Conservation (phyloP, 2,329 filamentous ascomycete species). For the Tolypocladium tundrense region DNA sequence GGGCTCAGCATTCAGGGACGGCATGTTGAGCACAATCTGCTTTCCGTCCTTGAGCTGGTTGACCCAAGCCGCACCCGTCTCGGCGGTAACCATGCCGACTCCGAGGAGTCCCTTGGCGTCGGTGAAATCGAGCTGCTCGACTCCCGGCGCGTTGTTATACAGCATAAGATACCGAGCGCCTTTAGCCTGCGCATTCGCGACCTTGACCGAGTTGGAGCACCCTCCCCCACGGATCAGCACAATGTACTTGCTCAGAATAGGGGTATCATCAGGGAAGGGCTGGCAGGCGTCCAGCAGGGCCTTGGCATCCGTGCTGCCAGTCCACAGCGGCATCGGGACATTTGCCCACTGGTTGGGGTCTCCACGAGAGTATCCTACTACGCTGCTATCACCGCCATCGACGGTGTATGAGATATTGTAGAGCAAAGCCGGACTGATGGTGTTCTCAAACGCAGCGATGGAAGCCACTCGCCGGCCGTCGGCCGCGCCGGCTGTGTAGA, state of each 20-base stretch:
- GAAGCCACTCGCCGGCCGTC: constrained; percentile 35
- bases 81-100: constrained; percentile 15
- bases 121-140: too few species aligned
- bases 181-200: constrained; percentile 33
- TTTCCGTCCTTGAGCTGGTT: constrained; percentile 22
- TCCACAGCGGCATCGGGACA: neutral
- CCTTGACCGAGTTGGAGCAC: constrained; percentile 46
- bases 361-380: too few species aligned
- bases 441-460: constrained; percentile 41
- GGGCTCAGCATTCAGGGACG: too few species aligned
- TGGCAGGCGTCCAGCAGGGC: constrained; percentile 42
- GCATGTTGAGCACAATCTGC: constrained; percentile 32
- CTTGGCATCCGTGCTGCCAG: constrained; percentile 34
- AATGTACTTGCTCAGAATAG: constrained; percentile 45
- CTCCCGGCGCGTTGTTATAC: constrained; percentile 37
- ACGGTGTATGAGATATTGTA: constrained; percentile 30
- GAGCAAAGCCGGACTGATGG: constrained; percentile 30
- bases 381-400: constrained; percentile 14
- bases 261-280: constrained; percentile 32
- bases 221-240: constrained; percentile 50
- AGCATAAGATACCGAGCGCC: constrained; percentile 52
- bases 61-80: too few species aligned
- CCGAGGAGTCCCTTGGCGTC: too few species aligned
- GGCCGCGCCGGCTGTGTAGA: constrained; percentile 38
- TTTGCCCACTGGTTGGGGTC: neutral